A percentile compares a stretch with the other conserved stretches of the same genome.
These are phyloP conservation scores for Plasmodium adleri DNA, from an alignment of 169 alveolate genomes.

Conservation along the genomic window DNA sequence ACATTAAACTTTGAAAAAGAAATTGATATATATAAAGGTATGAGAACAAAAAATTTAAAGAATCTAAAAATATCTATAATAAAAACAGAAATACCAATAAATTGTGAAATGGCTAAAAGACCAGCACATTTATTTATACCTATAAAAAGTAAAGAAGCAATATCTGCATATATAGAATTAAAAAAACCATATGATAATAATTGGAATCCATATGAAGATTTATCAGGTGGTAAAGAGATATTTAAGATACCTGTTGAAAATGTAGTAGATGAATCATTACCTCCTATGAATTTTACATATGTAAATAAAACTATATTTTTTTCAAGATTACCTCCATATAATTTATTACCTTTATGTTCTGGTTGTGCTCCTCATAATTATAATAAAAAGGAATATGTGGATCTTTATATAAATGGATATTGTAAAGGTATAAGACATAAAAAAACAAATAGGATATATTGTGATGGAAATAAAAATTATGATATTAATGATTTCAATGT, in stretches of 20 bases:
- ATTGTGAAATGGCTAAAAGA: slow-evolving; percentile 83
- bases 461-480: slow-evolving; percentile 81
- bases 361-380: slow-evolving; percentile 82
- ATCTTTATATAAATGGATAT: slow-evolving; percentile 78
- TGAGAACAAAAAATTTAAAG: slow-evolving; percentile 55
- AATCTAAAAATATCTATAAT: slow-evolving; percentile 31
- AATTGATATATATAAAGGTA: slow-evolving; percentile 28
- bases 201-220: slow-evolving; percentile 87
- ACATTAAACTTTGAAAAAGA: slow-evolving; percentile 59
- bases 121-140: slow-evolving; percentile 84
- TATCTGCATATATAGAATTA: slow-evolving; percentile 82
- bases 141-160: slow-evolving; percentile 79
- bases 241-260: slow-evolving; percentile 85
- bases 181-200: slow-evolving; percentile 79
- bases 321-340: slow-evolving; percentile 81
- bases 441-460: slow-evolving; percentile 75
- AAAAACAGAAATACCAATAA: slow-evolving; percentile 69
- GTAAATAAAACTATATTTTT: slow-evolving; percentile 79
- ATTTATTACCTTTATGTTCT: slow-evolving; percentile 82
- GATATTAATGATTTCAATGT: slow-evolving; percentile 80
- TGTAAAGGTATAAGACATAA: slow-evolving; percentile 81
- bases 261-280: slow-evolving; percentile 81
- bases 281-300: slow-evolving; percentile 87
- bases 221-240: slow-evolving; percentile 85
- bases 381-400: slow-evolving; percentile 71